Evolutionary conservation across 164 flowering plant species (phyloP).

Genomic region (Houttuynia cordata): DNA sequence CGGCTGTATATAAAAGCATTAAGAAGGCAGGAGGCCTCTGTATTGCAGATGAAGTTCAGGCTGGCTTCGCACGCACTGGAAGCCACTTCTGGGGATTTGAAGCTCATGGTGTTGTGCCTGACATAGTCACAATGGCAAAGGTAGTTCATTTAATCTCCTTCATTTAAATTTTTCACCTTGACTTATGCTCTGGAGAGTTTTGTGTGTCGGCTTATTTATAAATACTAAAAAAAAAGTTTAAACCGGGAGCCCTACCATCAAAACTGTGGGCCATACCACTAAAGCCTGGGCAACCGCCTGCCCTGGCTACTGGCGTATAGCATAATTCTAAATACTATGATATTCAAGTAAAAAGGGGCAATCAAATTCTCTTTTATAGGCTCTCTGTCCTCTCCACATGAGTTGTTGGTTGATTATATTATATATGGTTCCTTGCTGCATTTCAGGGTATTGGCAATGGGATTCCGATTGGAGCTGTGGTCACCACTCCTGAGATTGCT

Average conservation of each 20-base stretch:
- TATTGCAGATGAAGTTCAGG: constrained; percentile 92
- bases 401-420: too few relatives aligned
- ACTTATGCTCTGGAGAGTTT: too few relatives aligned
- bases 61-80: constrained; percentile 87
- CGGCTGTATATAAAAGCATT: constrained; percentile 49
- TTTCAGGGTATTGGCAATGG: constrained; percentile 97
- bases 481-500: constrained; percentile 93
- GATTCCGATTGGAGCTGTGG: constrained; percentile 90
- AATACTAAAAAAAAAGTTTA: too few relatives aligned
- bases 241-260: too few relatives aligned
- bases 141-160: constrained; percentile 14
- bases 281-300: too few relatives aligned
- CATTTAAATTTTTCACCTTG: not conserved
- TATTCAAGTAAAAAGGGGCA: too few relatives aligned
- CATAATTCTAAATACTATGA: too few relatives aligned
- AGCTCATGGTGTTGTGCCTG: constrained; percentile 84
- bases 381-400: too few relatives aligned
- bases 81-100: constrained; percentile 94
- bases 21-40: constrained; percentile 84
- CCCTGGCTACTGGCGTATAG: too few relatives aligned
- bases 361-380: too few relatives aligned
- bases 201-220: too few relatives aligned
- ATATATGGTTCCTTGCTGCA: not conserved
- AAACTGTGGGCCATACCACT: too few relatives aligned
- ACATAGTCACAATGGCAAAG: constrained; percentile 98